phyloP scores from a whole-genome alignment of 2,329 filamentous ascomycete species.

The Plenodomus biglobosus region DNA sequence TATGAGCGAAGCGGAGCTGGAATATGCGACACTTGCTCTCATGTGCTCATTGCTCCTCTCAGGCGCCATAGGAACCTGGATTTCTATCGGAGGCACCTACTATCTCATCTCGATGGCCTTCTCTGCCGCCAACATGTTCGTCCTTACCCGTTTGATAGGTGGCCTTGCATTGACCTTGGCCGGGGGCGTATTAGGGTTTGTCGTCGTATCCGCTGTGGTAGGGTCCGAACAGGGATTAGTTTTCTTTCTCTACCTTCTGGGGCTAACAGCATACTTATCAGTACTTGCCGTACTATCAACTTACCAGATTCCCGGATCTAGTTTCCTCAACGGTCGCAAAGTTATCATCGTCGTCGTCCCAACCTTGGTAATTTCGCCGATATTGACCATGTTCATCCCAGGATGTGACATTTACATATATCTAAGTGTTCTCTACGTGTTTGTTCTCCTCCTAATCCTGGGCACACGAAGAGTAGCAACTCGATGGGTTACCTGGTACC shows the following conservation, averaged over 20 bases:
- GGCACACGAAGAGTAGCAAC: slow-evolving; percentile 58
- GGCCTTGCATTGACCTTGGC: slow-evolving; percentile 55
- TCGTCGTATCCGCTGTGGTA: slow-evolving; percentile 52
- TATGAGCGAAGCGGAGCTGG: slow-evolving; percentile 54
- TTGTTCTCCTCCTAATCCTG: slow-evolving; percentile 55
- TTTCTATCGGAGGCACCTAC: slow-evolving; percentile 63
- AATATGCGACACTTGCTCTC: slow-evolving; percentile 59
- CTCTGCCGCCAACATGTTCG: slow-evolving; percentile 58
- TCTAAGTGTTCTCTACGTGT: slow-evolving; percentile 56
- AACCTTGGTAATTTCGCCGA: slow-evolving; percentile 58
- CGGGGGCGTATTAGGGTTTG: slow-evolving; percentile 55
- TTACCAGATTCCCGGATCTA: slow-evolving; percentile 55
- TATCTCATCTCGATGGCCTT: slow-evolving; percentile 62
- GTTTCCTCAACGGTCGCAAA: slow-evolving; percentile 59
- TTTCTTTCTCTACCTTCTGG: slow-evolving; percentile 62
- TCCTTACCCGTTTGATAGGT: slow-evolving; percentile 56
- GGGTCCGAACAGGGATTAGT: slow-evolving; percentile 53
- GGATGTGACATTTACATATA: slow-evolving; percentile 60
- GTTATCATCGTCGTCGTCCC: slow-evolving; percentile 59
- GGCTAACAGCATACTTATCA: slow-evolving; percentile 61
- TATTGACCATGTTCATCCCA: slow-evolving; percentile 56
- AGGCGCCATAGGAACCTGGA: slow-evolving; percentile 64
- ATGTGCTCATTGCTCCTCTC: slow-evolving; percentile 62
- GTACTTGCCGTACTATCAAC: slow-evolving; percentile 53
- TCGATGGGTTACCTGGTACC: slow-evolving; percentile 62